Conservation (phyloP, 1,139 yeast species). For the Protomyces inouyei region DNA sequence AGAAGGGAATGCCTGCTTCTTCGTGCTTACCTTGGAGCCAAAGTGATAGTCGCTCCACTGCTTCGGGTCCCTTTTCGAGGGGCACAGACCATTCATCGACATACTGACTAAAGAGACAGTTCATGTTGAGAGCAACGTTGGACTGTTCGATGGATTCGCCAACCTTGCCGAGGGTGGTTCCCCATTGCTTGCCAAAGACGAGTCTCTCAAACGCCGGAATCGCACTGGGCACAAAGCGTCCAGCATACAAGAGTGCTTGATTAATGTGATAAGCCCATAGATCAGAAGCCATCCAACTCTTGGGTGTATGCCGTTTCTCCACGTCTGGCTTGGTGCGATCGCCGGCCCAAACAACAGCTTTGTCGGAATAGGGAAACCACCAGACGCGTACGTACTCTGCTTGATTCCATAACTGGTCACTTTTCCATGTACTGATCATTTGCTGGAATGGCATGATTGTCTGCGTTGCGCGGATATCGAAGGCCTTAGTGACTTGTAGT, state of each 20-base stretch:
- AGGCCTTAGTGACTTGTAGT: slow-evolving; percentile 74
- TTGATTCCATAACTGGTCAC: slow-evolving; percentile 62
- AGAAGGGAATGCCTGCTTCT: slow-evolving; percentile 59
- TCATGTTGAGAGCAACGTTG: slow-evolving; percentile 89
- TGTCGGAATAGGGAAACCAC: slow-evolving; percentile 95
- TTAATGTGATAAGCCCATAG: slow-evolving; percentile 49
- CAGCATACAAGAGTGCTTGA: slow-evolving; percentile 67
- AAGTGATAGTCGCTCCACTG: slow-evolving; percentile 47
- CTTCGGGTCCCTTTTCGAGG: slow-evolving; percentile 63
- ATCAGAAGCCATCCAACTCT: slow-evolving; percentile 67
- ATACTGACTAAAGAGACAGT: slow-evolving; percentile 87
- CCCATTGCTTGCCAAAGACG: slow-evolving; percentile 80
- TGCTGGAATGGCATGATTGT: slow-evolving; percentile 76
- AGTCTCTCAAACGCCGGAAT: slow-evolving; percentile 83
- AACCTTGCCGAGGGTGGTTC: slow-evolving; percentile 49
- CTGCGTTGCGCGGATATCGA: slow-evolving; percentile 73
- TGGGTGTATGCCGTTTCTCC: slow-evolving; percentile 70
- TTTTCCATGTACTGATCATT: slow-evolving; percentile 61
- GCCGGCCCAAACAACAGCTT: slow-evolving; percentile 89
- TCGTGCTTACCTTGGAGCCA: slow-evolving; percentile 47
- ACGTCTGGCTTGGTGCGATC: slow-evolving; percentile 60
- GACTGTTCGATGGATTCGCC: slow-evolving; percentile 68
- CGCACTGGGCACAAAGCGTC: slow-evolving; percentile 61
- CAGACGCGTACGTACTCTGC: slow-evolving; percentile 89
- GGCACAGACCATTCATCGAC: slow-evolving; percentile 98